Percentiles rank a stretch among this genome's conserved stretches.
phyloP scores from a whole-genome alignment of 2,329 filamentous ascomycete genomes.

The Dryadomyces sulphureus region DNA sequence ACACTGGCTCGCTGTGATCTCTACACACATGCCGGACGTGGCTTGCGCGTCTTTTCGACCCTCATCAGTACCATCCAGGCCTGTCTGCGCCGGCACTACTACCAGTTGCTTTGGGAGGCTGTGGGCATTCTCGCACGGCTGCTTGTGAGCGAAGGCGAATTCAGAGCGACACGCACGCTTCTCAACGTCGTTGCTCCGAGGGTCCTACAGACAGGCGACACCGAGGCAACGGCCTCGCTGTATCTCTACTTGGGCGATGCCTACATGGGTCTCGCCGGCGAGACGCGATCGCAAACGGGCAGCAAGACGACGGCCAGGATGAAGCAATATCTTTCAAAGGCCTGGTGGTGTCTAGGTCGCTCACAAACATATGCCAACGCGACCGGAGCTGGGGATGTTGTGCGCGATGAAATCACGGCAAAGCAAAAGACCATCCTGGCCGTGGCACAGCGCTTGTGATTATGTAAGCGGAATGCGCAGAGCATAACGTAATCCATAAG shows the following conservation, averaged over 20 bases:
- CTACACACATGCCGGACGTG: slow-evolving; percentile 50
- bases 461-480: not conserved
- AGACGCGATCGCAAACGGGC: not conserved
- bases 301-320: not conserved
- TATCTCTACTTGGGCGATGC: slow-evolving; percentile 63
- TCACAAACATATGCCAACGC: slow-evolving; percentile 3
- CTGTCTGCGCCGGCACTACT: slow-evolving; percentile 52
- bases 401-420: not conserved
- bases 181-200: slow-evolving; percentile 59
- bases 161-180: slow-evolving; percentile 47
- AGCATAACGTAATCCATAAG: not conserved
- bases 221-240: slow-evolving; percentile 45
- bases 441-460: not conserved
- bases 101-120: slow-evolving; percentile 59
- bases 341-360: slow-evolving; percentile 8
- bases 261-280: slow-evolving; percentile 60
- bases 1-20: slow-evolving; percentile 60
- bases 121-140: slow-evolving; percentile 53
- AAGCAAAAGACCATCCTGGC: slow-evolving; percentile 7
- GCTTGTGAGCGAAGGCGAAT: slow-evolving; percentile 56
- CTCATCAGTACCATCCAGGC: slow-evolving; percentile 61
- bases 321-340: slow-evolving; percentile 5
- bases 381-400: slow-evolving; percentile 1
- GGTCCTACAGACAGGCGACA: slow-evolving; percentile 55
- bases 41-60: slow-evolving; percentile 63